A percentile compares a stretch with the other conserved stretches of the same genome.
phyloP scores from a whole-genome alignment of 352 stramenopile genomes.

The Pythium apleroticum region DNA sequence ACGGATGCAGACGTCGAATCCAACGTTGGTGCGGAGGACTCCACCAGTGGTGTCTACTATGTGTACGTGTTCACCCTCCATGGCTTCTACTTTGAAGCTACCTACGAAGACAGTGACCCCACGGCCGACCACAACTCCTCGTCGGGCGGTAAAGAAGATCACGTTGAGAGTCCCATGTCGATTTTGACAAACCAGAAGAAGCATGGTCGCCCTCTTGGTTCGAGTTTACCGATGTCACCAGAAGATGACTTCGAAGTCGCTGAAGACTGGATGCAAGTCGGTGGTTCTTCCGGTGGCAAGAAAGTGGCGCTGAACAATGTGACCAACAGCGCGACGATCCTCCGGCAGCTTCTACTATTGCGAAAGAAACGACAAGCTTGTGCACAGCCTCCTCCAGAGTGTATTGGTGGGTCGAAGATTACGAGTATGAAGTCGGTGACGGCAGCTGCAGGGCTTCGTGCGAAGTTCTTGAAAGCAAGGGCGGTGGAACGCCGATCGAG shows the following conservation, averaged over 20 bases:
- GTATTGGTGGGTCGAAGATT: slow-evolving; percentile 39
- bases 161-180: background rate
- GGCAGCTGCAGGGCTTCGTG: slow-evolving; percentile 39
- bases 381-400: slow-evolving; percentile 30
- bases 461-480: slow-evolving; percentile 48
- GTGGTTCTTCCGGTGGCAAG: too few species aligned
- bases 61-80: slow-evolving; percentile 41
- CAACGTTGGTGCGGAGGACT: background rate
- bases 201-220: background rate
- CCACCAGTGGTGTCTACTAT: slow-evolving; percentile 27
- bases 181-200: background rate
- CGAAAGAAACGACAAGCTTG: slow-evolving; percentile 37
- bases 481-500: slow-evolving; percentile 32
- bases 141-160: background rate
- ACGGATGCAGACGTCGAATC: background rate
- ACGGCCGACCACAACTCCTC: background rate
- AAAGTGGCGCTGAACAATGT: background rate
- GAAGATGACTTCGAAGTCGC: background rate
- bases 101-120: slow-evolving; percentile 21
- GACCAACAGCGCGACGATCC: slow-evolving; percentile 26
- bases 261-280: background rate
- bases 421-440: slow-evolving; percentile 32
- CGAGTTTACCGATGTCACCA: background rate
- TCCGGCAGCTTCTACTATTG: slow-evolving; percentile 42
- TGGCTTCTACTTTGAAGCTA: slow-evolving; percentile 39